Base-by-base conservation (phyloP, 257 asterid genomes). In the Solanum medicagineum region DNA sequence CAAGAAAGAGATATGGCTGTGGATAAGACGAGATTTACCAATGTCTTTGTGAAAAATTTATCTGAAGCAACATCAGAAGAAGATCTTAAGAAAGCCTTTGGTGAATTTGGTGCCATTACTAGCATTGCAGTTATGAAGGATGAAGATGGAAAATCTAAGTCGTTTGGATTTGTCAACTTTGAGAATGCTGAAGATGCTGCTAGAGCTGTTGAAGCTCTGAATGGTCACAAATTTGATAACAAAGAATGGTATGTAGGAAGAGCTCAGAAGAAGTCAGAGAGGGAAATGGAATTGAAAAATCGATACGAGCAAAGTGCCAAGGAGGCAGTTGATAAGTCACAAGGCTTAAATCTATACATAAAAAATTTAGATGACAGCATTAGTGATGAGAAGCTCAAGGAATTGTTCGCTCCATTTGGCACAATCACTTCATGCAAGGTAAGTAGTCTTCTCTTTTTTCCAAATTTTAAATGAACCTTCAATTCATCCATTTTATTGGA, bases 161-260 rank as follows among this genome's bases (percentile, higher is more conserved):
- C 98, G 89, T 96, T 96, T 89, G 99, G 99, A 26, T 96, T 96
- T 87, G 93, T 96, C 9, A 96, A 96, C 90, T 96, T 96, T 87
- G 98, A 96, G 90, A 90, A 91, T 87, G 89, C 95, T 44, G 99
- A 93, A 55, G 99, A 93, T 92, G 99, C 99, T 74, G 95, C 95
- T 65, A 93, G 90, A 87, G 88, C 99, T 57, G 98, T 96, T 85
- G 98, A 96, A 24, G 90, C 94, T 84, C 92, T 96, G 15, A 93
- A 94, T 89, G 98, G 98, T 42, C 71, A 91, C 69, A 91, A 86
- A 57, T 54, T 94, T 69, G 98, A 96, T 87, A 87, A 84, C 89
- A 96, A 94, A 87, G 98, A 94, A 73, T 93, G 94, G 98, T 96
- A 83, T 87, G 99, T 94, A 79, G 98, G 98, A 62, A 93, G 95